Conservation (phyloP, 257 asterid species). For the Penstemon newberryi region DNA sequence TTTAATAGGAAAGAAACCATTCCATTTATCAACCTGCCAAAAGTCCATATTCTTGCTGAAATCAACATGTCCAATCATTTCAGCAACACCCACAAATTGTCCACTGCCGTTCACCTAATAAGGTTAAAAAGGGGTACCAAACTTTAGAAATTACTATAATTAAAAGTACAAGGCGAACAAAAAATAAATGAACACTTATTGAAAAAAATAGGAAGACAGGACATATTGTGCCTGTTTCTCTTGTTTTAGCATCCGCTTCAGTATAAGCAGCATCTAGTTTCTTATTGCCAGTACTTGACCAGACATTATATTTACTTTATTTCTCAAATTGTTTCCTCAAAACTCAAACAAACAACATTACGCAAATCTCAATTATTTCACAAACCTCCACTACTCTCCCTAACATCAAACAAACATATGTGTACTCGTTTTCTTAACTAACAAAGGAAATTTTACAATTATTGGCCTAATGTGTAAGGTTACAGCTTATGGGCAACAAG, state of each 20-base stretch:
- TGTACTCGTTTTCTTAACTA: no score
- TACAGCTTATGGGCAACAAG: no score
- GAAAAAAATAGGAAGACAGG: slow-evolving; percentile 82
- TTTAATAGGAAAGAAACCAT: slow-evolving; percentile 76
- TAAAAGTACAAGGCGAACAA: no score
- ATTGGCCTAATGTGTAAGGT: no score
- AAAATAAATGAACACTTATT: slow-evolving; percentile 35
- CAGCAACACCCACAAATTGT: slow-evolving; percentile 84
- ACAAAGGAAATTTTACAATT: no score
- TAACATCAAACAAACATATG: no score
- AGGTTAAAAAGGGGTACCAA: no score
- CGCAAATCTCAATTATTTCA: no score
- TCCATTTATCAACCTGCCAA: slow-evolving; percentile 94
- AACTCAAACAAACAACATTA: no score
- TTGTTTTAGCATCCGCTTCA: slow-evolving; percentile 48
- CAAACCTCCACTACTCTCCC: no score
- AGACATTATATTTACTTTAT: slow-evolving; percentile 49
- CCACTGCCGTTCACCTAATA: slow-evolving; percentile 82
- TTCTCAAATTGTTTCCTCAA: no score
- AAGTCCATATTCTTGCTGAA: slow-evolving; percentile 76
- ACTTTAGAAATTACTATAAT: no score
- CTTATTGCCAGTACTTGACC: slow-evolving; percentile 93
- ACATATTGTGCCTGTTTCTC: slow-evolving; percentile 48
- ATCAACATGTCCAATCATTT: slow-evolving; percentile 82
- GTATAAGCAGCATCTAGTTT: slow-evolving; percentile 66